Evolutionary conservation across 108 stramenopile species (phyloP).

Genomic region (Pseudonitzschia pungens): DNA sequence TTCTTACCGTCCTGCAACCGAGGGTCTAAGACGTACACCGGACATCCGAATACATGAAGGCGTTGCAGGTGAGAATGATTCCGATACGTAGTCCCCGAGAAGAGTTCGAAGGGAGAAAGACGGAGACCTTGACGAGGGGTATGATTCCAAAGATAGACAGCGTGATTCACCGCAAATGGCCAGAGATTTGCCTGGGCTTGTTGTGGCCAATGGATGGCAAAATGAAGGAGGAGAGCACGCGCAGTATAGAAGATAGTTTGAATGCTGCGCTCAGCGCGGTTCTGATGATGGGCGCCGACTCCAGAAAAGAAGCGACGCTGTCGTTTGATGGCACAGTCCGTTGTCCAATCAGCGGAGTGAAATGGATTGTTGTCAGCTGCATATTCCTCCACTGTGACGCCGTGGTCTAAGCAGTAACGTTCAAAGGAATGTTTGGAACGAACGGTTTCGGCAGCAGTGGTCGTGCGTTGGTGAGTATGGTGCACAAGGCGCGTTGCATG

Average conservation of each 20-base stretch:
- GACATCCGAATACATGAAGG: slow-evolving; percentile 38
- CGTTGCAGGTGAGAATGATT: slow-evolving; percentile 12
- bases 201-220: slow-evolving; percentile 43
- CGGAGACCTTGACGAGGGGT: slow-evolving; percentile 22
- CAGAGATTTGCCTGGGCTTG: slow-evolving; percentile 26
- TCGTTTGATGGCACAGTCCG: background rate
- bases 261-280: slow-evolving; percentile 54
- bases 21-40: slow-evolving; percentile 40
- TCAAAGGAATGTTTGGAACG: slow-evolving; percentile 32
- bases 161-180: slow-evolving; percentile 53
- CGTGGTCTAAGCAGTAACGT: background rate
- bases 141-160: slow-evolving; percentile 41
- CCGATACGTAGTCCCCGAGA: slow-evolving; percentile 21
- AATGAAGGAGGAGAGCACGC: slow-evolving; percentile 46
- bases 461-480: slow-evolving; percentile 26
- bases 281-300: slow-evolving; percentile 61
- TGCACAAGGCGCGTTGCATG: slow-evolving; percentile 40
- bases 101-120: slow-evolving; percentile 37
- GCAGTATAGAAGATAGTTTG: slow-evolving; percentile 36
- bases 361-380: slow-evolving; percentile 38
- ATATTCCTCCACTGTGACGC: slow-evolving; percentile 22
- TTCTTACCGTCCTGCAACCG: slow-evolving; percentile 41
- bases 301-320: slow-evolving; percentile 38
- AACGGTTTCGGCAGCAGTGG: slow-evolving; percentile 32
- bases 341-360: slow-evolving; percentile 16